Base-by-base conservation (phyloP, 2,329 filamentous ascomycete genomes). In the Xylariaceae sp. region DNA sequence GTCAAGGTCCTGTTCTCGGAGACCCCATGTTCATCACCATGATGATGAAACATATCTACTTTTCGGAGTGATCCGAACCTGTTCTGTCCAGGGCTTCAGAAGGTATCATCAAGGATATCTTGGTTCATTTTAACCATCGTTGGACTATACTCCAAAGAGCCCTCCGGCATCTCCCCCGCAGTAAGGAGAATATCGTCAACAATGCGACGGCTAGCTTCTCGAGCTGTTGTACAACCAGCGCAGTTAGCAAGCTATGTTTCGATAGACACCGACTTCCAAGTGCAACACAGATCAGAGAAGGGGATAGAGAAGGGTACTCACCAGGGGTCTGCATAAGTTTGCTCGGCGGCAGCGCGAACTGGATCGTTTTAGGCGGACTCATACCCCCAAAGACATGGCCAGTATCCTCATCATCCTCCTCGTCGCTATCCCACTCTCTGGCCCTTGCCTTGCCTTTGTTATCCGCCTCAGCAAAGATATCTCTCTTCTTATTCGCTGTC, bases 331-430 rank as follows among this genome's bases (percentile, higher is more conserved):
- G 88, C 63, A 92, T 66, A 19, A 94, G 69, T 61, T 86, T 83
- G 33, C 83, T 86, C 42, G 85, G 85, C 40, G 86, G 86, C 38
- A 94, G 69, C 36, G 86, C 84, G 64, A 94, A 94, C 60, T 91
- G 86, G 49, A 94, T 91, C 10, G 88, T 93, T 73, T 97, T 97
- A 0, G 93, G 93, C 22, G 93, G 93, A 60, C 88, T 95, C 67
- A 90, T 85, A 5, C 84, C 88, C 6, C 77, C 78, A 47, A 85
- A 83, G 5, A 80, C 75, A 35, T 75, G 68, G 14, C 71, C 68
- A 2, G 37, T 44, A 32, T 79, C 79, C 39, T 83, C 79, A 8
- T 82, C 79, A 22, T 86, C 85, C 45, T 82, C 83, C 42, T 91
- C 85, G 84, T 89, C 93, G 16, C 74, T 75, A 45, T 83, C 80